Evolutionary conservation across 1,284 basidiomycete genomes (phyloP), one percentile per base, ranked within the genome.

Genomic region (Thecaphora frezii): DNA sequence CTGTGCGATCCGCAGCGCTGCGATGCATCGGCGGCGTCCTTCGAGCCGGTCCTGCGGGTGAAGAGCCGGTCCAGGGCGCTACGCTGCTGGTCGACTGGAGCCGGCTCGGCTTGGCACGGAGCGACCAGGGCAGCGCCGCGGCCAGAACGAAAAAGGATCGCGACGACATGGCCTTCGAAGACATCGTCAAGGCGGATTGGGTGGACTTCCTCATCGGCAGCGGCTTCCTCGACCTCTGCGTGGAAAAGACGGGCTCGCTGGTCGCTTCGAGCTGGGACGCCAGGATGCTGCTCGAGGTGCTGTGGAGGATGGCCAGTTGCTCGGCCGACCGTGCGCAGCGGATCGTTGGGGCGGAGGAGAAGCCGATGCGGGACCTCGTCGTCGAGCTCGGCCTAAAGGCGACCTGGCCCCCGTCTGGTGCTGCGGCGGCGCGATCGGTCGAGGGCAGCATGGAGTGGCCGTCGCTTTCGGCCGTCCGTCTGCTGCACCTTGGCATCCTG

Each of bases 401-500:
- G 2, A 21, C 54, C 28, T 67, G 65, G 65, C 65, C 65, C 23
- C 65, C 65, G 12, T 36, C 42, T 0, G 43, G 68, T 38, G 23
- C n/a, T 60, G n/a, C 44, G 26, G n/a, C 40, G 26, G 39, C 48
- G 19, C 21, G 55, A 26, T 7, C n/a, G n/a, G n/a, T n/a, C n/a
- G 33, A 36, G 18, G n/a, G 25, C 40, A 14, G 53, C 51, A 47
- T 44, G 45, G 37, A 51, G 10, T 28, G 50, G 40, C 56, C 70
- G 2, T 60, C 52, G 21, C 7, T 58, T 14, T 58, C 47, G 39
- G 85, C 86, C 0, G 76, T 94, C 5, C 80, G 81, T 10, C 74
- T 92, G 12, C 80, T 96, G 21, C 81, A 78, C 13, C 84, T 83
- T 1, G 82, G 91, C 24, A 85, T 87, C 0, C 79, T 81, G 2